Evolutionary conservation across 192 early-diverging fungal species (phyloP).

Genomic region (Coemansia sp.): DNA sequence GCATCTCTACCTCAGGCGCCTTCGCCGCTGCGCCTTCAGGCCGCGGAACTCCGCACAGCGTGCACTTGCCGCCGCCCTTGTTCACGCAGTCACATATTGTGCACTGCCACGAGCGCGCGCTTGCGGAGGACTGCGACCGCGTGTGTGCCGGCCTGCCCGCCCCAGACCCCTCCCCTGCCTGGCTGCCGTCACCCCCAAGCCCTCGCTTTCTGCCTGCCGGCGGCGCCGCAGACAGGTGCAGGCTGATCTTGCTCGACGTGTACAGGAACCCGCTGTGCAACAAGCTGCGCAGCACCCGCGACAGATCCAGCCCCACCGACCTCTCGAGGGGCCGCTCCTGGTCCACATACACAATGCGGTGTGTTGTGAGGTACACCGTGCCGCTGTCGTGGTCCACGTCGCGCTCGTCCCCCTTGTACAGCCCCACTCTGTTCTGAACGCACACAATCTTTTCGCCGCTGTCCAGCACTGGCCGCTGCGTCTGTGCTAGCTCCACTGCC

Average conservation of each 20-base stretch:
- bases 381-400: slow-evolving; percentile 68
- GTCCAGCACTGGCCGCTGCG: slow-evolving; percentile 43
- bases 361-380: slow-evolving; percentile 66
- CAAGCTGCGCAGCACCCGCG: slow-evolving; percentile 34
- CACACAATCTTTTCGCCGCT: slow-evolving; percentile 39
- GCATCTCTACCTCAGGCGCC: not conserved
- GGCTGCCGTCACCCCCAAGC: not conserved
- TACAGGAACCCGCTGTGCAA: slow-evolving; percentile 45
- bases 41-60: slow-evolving; percentile 38
- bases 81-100: slow-evolving; percentile 43
- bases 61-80: slow-evolving; percentile 30
- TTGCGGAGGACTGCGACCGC: not conserved
- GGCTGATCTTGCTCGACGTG: slow-evolving; percentile 33
- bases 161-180: not conserved
- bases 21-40: slow-evolving; percentile 1
- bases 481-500: slow-evolving; percentile 37
- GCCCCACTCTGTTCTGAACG: slow-evolving; percentile 44
- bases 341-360: slow-evolving; percentile 80
- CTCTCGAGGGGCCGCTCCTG: slow-evolving; percentile 50
- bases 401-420: slow-evolving; percentile 36
- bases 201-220: not conserved
- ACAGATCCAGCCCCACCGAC: slow-evolving; percentile 56
- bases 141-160: not conserved
- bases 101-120: slow-evolving; percentile 31
- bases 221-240: slow-evolving; percentile 4